A percentile compares a stretch with the other conserved stretches of the same genome.
phyloP scores from a whole-genome alignment of 768 basidiomycete genomes.

The Pluteus cervinus region DNA sequence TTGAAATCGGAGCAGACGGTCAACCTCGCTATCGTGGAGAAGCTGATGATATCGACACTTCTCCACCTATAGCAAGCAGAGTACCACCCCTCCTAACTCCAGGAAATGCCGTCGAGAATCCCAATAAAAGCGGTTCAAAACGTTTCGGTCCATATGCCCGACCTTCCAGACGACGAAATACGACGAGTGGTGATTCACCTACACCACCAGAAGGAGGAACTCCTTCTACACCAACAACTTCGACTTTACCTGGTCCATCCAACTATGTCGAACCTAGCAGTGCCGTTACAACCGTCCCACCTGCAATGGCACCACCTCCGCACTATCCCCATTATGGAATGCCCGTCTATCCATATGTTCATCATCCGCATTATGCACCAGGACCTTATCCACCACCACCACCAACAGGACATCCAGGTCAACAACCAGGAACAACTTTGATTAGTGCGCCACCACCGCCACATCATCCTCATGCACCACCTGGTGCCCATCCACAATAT shows the following conservation, averaged over 20 bases:
- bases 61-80: constrained; percentile 32
- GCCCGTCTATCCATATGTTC: constrained; percentile 7
- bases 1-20: constrained; percentile 82
- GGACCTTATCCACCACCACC: constrained; percentile 6
- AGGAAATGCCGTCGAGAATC: constrained; percentile 31
- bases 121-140: constrained; percentile 20
- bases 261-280: constrained; percentile 20
- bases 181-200: constrained; percentile 14
- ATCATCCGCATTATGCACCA: constrained; percentile 4
- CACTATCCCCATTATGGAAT: constrained; percentile 26
- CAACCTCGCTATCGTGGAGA: constrained; percentile 77
- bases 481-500: neutral
- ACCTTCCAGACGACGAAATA: constrained; percentile 24
- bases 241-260: constrained; percentile 16
- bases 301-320: constrained; percentile 8
- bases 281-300: constrained; percentile 13
- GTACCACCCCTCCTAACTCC: constrained; percentile 47
- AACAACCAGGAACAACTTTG: no score
- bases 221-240: constrained; percentile 3
- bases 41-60: constrained; percentile 61
- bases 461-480: constrained; percentile 1
- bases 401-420: no score
- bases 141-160: constrained; percentile 38
- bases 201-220: constrained; percentile 4
- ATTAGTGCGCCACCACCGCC: neutral